These are phyloP conservation scores for Nematocida parisii DNA, from an alignment of 371 early-diverging fungal species.

Conservation along the genomic window DNA sequence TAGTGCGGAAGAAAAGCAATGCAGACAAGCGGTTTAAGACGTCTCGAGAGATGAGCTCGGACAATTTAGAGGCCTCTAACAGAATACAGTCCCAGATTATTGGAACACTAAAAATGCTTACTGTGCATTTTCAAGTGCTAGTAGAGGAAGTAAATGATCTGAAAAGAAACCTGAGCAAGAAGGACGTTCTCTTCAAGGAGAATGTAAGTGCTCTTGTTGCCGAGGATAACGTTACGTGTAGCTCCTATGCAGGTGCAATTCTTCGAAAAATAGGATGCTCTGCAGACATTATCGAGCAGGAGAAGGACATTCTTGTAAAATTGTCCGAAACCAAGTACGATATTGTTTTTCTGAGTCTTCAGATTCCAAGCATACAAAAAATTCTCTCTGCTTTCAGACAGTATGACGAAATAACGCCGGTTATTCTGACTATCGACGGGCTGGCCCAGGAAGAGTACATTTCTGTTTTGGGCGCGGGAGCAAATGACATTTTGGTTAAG, in stretches of 20 bases:
- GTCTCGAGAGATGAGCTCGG: slow-evolving; percentile 39
- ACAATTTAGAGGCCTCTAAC: slow-evolving; percentile 53
- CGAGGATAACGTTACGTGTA: slow-evolving; percentile 59
- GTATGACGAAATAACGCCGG: slow-evolving; percentile 30
- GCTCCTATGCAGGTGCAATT: slow-evolving; percentile 58
- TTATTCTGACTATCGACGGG: slow-evolving; percentile 39
- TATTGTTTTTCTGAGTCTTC: slow-evolving; percentile 36
- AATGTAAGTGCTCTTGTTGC: slow-evolving; percentile 38
- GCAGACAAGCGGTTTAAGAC: slow-evolving; percentile 55
- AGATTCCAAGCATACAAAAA: slow-evolving; percentile 18
- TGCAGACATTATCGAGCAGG: slow-evolving; percentile 33
- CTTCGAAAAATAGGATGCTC: slow-evolving; percentile 52
- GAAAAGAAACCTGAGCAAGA: slow-evolving; percentile 58
- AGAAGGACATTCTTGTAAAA: slow-evolving; percentile 23
- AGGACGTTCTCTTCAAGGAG: slow-evolving; percentile 45
- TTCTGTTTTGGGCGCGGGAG: slow-evolving; percentile 26
- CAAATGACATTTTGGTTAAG: slow-evolving; percentile 56
- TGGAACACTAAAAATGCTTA: slow-evolving; percentile 59
- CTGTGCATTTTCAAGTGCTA: slow-evolving; percentile 64
- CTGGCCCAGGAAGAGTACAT: slow-evolving; percentile 53
- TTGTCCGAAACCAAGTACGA: slow-evolving; percentile 50
- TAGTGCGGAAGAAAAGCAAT: slow-evolving; percentile 65
- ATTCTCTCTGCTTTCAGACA: slow-evolving; percentile 51
- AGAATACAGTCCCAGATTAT: slow-evolving; percentile 63
- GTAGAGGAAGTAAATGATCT: slow-evolving; percentile 67